These are phyloP conservation scores for Flaveria floridana DNA, from an alignment of 140 eudicot genomes.

Conservation along the genomic window DNA sequence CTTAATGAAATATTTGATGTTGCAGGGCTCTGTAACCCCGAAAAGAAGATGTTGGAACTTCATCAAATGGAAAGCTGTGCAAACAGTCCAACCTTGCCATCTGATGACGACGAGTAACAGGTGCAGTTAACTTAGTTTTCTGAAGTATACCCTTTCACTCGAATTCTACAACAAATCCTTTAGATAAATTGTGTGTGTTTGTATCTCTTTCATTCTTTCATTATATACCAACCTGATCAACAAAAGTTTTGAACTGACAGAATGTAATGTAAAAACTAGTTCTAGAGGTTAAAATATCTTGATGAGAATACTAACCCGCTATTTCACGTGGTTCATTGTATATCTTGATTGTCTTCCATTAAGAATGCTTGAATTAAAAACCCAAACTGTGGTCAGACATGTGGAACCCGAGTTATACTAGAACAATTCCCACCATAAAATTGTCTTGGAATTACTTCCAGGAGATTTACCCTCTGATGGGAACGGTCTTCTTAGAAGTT, in stretches of 20 bases:
- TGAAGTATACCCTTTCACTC: slow-evolving; percentile 19
- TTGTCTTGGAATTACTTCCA: neutral
- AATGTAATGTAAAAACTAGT: slow-evolving; percentile 28
- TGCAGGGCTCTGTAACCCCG: slow-evolving; percentile 89
- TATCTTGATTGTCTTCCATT: slow-evolving; percentile 13
- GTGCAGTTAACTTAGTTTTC: slow-evolving; percentile 14
- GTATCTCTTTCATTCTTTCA: slow-evolving; percentile 45
- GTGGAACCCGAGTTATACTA: neutral
- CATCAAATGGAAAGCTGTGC: slow-evolving; percentile 67
- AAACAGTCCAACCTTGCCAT: slow-evolving; percentile 64
- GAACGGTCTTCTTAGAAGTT: neutral
- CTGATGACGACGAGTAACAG: slow-evolving; percentile 55
- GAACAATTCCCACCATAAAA: neutral
- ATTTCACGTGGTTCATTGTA: neutral
- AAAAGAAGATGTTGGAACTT: slow-evolving; percentile 87
- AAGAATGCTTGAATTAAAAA: neutral
- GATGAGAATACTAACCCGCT: slow-evolving; percentile 1
- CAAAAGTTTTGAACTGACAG: slow-evolving; percentile 31
- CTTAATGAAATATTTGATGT: slow-evolving; percentile 4
- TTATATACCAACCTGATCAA: slow-evolving; percentile 29
- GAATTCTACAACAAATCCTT: slow-evolving; percentile 13
- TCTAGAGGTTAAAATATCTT: slow-evolving; percentile 23
- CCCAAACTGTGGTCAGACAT: neutral
- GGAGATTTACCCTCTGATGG: neutral
- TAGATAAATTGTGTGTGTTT: slow-evolving; percentile 33